phyloP scores from a whole-genome alignment of 352 stramenopile species.

The Phytophthora macrochlamydospora region DNA sequence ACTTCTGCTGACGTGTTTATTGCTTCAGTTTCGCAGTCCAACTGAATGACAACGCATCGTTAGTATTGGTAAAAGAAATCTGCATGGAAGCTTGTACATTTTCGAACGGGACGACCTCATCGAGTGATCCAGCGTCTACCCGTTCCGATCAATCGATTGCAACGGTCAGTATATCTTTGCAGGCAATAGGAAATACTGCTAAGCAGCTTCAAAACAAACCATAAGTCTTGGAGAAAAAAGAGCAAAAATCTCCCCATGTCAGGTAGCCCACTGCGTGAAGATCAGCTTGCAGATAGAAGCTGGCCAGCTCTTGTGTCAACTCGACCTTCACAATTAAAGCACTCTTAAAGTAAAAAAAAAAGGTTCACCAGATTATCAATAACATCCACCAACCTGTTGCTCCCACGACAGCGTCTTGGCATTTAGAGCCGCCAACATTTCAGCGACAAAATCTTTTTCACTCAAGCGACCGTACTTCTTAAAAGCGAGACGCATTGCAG shows the following conservation, averaged over 20 bases:
- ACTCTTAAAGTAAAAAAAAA: not conserved
- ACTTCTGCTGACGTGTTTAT: conserved; percentile 50
- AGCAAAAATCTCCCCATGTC: conserved; percentile 55
- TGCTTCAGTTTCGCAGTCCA: conserved; percentile 27
- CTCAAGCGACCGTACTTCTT: conserved; percentile 30
- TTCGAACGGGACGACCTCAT: conserved; percentile 12
- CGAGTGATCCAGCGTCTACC: conserved; percentile 7
- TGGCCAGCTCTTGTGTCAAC: conserved; percentile 38
- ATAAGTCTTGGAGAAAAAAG: conserved; percentile 43
- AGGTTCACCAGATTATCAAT: not conserved
- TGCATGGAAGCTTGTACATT: not conserved
- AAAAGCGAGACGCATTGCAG: conserved; percentile 41
- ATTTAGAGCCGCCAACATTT: conserved; percentile 40
- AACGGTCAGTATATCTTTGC: not conserved
- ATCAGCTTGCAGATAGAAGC: conserved; percentile 50
- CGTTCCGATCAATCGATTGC: not conserved
- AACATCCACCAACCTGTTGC: conserved; percentile 28
- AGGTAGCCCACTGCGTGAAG: conserved; percentile 30
- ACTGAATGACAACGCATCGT: conserved; percentile 15
- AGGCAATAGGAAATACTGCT: not conserved
- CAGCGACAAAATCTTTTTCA: conserved; percentile 50
- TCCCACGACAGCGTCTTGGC: conserved; percentile 16
- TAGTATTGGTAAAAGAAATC: not conserved
- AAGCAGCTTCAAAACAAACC: conserved; percentile 21
- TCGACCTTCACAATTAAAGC: conserved; percentile 25